Percentiles rank a stretch among this genome's conserved stretches.
Evolutionary conservation across 2,329 filamentous ascomycete genomes (phyloP).

Genomic region (Aspergillus ochraceus): DNA sequence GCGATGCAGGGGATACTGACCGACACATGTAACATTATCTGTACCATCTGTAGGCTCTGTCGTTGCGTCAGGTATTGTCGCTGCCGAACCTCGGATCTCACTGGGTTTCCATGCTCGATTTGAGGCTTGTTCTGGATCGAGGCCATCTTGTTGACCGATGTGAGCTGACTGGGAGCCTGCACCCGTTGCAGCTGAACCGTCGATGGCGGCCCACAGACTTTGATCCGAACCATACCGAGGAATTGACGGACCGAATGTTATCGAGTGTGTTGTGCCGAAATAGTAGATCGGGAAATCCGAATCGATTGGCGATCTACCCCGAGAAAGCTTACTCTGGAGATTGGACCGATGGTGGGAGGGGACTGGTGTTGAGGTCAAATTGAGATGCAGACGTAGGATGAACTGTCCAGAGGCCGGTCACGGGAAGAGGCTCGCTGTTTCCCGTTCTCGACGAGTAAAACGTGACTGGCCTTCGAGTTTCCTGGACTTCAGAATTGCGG

Average conservation of each 20-base stretch:
- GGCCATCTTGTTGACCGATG: conserved; percentile 4
- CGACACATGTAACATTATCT: conserved; percentile 50
- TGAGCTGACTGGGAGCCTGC: conserved; percentile 7
- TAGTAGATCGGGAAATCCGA: neutral
- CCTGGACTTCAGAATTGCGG: neutral
- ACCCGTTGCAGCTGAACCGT: conserved; percentile 19
- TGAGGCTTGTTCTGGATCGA: conserved; percentile 16
- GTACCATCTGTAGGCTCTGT: conserved; percentile 49
- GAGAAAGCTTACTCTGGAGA: neutral
- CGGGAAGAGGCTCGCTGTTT: conserved; percentile 9
- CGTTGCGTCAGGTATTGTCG: conserved; percentile 33
- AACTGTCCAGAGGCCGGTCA: neutral
- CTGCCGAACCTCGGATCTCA: conserved; percentile 12
- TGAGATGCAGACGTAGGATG: neutral
- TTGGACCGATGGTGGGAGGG: neutral
- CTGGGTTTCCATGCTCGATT: conserved; percentile 8
- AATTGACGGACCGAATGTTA: neutral
- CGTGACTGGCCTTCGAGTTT: neutral
- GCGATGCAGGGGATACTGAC: conserved; percentile 30
- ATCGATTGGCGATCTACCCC: neutral
- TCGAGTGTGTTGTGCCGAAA: neutral
- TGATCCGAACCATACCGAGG: conserved; percentile 26
- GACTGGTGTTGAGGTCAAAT: neutral
- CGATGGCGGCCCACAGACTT: conserved; percentile 21
- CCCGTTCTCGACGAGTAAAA: neutral